A percentile compares a stretch with the other conserved stretches of the same genome.
phyloP scores from a whole-genome alignment of 225 moss, liverwort and hornwort species.

The Pseudoscleropodium purum region DNA sequence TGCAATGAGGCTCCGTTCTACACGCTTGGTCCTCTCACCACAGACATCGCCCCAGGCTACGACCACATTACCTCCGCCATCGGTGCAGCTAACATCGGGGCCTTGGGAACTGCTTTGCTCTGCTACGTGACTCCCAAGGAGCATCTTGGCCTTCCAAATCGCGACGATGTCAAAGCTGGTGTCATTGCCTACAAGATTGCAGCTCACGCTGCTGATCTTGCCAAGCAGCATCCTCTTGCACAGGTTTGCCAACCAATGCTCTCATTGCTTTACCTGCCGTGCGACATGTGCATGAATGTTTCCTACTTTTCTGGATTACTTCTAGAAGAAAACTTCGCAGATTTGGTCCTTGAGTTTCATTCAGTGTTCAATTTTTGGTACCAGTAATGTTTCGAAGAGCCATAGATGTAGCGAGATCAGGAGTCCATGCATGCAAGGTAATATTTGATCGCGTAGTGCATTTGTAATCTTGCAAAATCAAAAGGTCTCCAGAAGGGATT shows the following conservation, averaged over 20 bases:
- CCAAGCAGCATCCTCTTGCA: conserved; percentile 74
- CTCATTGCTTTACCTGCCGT: not conserved
- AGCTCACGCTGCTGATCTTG: conserved; percentile 86
- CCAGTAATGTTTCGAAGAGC: not conserved
- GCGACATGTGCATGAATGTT: not conserved
- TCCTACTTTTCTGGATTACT: not conserved
- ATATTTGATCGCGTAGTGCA: not conserved
- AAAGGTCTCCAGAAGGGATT: not conserved
- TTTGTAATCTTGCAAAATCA: not conserved
- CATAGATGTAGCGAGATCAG: not conserved
- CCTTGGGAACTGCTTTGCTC: conserved; percentile 77
- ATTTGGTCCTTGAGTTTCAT: not conserved
- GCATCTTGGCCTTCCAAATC: conserved; percentile 86
- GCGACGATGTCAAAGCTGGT: conserved; percentile 88
- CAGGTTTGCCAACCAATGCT: conserved; percentile 20
- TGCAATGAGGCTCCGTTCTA: conserved; percentile 93
- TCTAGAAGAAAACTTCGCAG: not conserved
- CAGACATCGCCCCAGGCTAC: conserved; percentile 94
- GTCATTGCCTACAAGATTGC: conserved; percentile 95
- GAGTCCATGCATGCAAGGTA: not conserved
- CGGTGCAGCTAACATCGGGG: conserved; percentile 93
- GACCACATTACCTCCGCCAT: conserved; percentile 97
- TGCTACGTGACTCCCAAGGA: conserved; percentile 97
- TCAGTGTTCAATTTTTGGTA: not conserved
- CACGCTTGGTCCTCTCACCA: conserved; percentile 84